phyloP scores from a whole-genome alignment of 139 green algal genomes.

The Chlorella ohadii region DNA sequence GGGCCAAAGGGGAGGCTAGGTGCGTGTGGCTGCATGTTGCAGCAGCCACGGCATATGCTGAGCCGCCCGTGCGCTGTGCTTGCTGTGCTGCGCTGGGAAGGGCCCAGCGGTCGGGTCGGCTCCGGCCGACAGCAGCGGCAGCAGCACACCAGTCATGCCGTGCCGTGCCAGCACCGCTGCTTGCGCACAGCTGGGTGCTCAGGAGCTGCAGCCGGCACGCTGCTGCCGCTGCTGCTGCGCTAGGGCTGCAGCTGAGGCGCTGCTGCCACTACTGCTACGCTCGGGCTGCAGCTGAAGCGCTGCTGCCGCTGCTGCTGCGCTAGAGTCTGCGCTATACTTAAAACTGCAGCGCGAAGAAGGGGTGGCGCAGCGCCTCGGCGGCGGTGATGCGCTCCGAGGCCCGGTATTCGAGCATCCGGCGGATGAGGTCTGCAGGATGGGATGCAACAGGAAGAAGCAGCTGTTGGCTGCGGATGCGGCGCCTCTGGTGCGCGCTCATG shows the following conservation, averaged over 20 bases:
- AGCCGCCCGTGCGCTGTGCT: no score
- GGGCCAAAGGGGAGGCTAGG: background rate
- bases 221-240: background rate
- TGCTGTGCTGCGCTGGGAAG: no score
- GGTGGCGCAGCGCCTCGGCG: conserved; percentile 79
- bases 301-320: background rate
- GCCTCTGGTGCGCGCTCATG: no score
- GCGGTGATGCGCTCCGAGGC: conserved; percentile 75
- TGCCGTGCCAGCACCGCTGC: no score
- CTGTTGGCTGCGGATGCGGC: no score
- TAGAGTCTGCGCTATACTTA: background rate
- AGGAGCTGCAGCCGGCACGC: no score
- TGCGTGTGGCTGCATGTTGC: background rate
- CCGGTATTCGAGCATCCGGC: conserved; percentile 74
- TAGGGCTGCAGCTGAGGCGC: background rate
- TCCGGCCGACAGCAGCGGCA: no score
- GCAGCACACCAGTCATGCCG: no score
- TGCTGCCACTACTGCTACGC: background rate
- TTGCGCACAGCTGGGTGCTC: no score
- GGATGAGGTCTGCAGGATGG: conserved; percentile 55
- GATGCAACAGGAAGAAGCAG: background rate
- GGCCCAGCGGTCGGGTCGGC: no score
- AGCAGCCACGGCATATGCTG: background rate
- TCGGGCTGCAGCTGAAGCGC: background rate
- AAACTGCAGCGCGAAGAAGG: conserved; percentile 73